Evolutionary conservation across 306 rosid genomes (phyloP), one percentile per base, ranked within the genome.

Genomic region (Dryas drummondii): DNA sequence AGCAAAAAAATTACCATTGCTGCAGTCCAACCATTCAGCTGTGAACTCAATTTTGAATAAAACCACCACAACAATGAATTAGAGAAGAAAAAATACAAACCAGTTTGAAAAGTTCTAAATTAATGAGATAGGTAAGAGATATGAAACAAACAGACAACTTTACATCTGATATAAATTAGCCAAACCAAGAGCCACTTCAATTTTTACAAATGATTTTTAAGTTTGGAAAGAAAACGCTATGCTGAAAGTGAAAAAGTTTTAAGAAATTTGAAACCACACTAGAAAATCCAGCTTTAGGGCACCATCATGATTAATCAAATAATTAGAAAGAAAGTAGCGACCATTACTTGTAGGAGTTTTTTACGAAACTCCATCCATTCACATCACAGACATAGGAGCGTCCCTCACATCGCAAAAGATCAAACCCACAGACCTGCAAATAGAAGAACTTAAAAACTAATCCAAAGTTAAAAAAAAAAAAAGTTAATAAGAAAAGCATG

Each of bases 331-430:
- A 70, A 40, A 67, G 16, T n/a, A 16, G 47, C 10, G 16, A 47
- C 59, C 45, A 68, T 86, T 90, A 94, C 99, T 94, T 94, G 96
- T 94, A 82, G 44, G 99, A 94, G 74, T 94, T 94, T 76, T 94
- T 94, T 61, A 94, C 99, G 66, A 94, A 94, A 83, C 99, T 94
- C 99, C 99, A 94, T 68, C 99, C 99, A 81, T 94, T 94, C 79
- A 94, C 99, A 68, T 94, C 99, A 86, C 97, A 94, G 82, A 94
- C 99, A 64, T 94, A 94, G 19, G 99, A 94, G 72, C 93, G 88
- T 41, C 99, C 99, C 78, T 92, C 96, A 69, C 97, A 86, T 72
- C 99, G 91, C 83, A 94, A 80, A 70, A 94, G 97, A 89, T 94
- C 99, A 83, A 94, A 94, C 70, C 97, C 99, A 78, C 99, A 92